Percentiles rank a stretch among this genome's conserved stretches.
These are phyloP conservation scores for Fusarium ambrosium DNA, from an alignment of 2,329 filamentous ascomycete genomes.

Conservation along the genomic window DNA sequence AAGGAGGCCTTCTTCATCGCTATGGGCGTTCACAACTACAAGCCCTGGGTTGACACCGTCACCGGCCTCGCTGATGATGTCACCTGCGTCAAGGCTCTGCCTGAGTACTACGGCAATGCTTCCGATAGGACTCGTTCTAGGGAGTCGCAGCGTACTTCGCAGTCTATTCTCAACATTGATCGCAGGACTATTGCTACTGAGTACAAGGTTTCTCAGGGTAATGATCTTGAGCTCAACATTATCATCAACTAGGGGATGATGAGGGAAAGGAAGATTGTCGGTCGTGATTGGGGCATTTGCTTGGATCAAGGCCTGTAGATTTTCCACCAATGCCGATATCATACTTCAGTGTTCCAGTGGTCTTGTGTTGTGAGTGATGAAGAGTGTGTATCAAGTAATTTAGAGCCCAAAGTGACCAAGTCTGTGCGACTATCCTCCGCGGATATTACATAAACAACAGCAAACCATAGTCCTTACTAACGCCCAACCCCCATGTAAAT, in stretches of 20 bases:
- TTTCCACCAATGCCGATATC: background rate
- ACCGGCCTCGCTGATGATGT: conserved; percentile 32
- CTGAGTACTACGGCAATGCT: conserved; percentile 35
- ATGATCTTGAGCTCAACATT: conserved; percentile 40
- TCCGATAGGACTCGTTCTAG: conserved; percentile 17
- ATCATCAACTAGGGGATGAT: conserved; percentile 15
- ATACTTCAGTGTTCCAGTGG: background rate
- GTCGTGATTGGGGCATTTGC: background rate
- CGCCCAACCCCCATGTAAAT: background rate
- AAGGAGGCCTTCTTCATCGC: conserved; percentile 40
- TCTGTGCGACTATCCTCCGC: background rate
- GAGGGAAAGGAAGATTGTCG: background rate
- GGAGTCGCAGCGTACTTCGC: conserved; percentile 31
- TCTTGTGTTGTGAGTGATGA: background rate
- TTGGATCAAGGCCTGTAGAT: background rate
- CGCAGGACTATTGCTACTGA: conserved; percentile 24
- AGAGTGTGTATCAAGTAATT: background rate
- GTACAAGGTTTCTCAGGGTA: conserved; percentile 26
- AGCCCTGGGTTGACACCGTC: conserved; percentile 39
- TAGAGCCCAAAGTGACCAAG: background rate
- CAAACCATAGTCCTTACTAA: background rate
- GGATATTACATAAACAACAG: background rate
- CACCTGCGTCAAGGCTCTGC: conserved; percentile 36
- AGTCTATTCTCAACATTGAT: conserved; percentile 38
- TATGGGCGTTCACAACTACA: conserved; percentile 36